Evolutionary conservation across 352 stramenopile genomes (phyloP), one percentile per base, ranked within the genome.

Genomic region (Discostella stelligera): DNA sequence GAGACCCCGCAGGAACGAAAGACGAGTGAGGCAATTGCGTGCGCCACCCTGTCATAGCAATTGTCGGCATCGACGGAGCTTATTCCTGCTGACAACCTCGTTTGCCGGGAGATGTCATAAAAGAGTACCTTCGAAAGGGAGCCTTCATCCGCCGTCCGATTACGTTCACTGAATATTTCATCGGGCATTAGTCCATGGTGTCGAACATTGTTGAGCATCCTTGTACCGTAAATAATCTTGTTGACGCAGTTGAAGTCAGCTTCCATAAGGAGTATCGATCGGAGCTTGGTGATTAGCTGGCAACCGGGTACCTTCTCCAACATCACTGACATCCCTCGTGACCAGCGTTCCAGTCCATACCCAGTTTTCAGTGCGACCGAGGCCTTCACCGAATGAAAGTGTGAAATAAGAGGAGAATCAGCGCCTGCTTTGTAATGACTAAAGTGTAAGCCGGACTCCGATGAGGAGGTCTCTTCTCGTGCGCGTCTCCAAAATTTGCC

Each of bases 401-500:
- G n/a, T 11, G 67, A 81, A n/a, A 79, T 54, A 7, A 62, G n/a
- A 7, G 23, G n/a, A 14, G 56, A 82, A n/a, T n/a, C n/a, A n/a
- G n/a, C n/a, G n/a, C n/a, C n/a, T 2, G 66, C 60, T 18, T 75
- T 84, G 46, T 79, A 81, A 62, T 84, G 77, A 2, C 71, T 60
- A 50, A 84, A 84, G 41, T 79, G 72, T 0, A 85, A 49, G 9
- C 62, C 39, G 8, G 71, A 81, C 3, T 65, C 21, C 2, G 77
- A 85, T 1, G 77, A n/a, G n/a, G n/a, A n/a, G n/a, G n/a, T n/a
- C n/a, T n/a, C n/a, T n/a, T n/a, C n/a, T n/a, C n/a, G n/a, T n/a
- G n/a, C n/a, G n/a, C n/a, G n/a, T n/a, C n/a, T n/a, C n/a, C n/a
- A n/a, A n/a, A n/a, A n/a, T n/a, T n/a, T n/a, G n/a, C n/a, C n/a